phyloP scores from a whole-genome alignment of 2,329 filamentous ascomycete genomes.

The Thielaviopsis ethacetica region DNA sequence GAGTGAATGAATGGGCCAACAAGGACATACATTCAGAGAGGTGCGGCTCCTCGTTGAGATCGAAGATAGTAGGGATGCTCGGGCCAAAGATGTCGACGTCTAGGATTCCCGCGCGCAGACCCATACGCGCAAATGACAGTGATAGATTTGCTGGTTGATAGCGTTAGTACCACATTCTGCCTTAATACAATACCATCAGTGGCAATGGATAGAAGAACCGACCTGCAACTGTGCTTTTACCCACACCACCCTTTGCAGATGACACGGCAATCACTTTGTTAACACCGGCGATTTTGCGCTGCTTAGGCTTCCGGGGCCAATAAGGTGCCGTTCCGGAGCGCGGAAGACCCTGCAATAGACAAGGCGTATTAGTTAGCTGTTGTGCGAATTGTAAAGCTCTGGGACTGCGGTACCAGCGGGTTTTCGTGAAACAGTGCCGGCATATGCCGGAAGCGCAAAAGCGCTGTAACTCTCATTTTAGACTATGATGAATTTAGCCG shows the following conservation, averaged over 20 bases:
- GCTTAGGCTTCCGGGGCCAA: slow-evolving; percentile 62
- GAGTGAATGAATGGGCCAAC: not conserved
- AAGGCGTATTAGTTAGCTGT: not conserved
- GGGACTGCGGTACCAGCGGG: slow-evolving; percentile 44
- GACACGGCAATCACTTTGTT: slow-evolving; percentile 91
- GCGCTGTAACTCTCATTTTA: slow-evolving; percentile 17
- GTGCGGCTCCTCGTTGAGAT: slow-evolving; percentile 63
- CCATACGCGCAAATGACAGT: slow-evolving; percentile 66
- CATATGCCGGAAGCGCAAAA: slow-evolving; percentile 25
- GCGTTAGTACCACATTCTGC: too few species aligned
- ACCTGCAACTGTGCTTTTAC: slow-evolving; percentile 88
- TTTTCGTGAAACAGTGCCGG: slow-evolving; percentile 55
- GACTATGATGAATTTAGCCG: not conserved
- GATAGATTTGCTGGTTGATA: slow-evolving; percentile 53
- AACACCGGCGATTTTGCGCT: slow-evolving; percentile 67
- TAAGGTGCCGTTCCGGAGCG: slow-evolving; percentile 43
- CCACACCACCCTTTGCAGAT: slow-evolving; percentile 94
- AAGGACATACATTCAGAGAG: slow-evolving; percentile 48
- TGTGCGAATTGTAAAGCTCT: not conserved
- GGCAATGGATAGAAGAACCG: slow-evolving; percentile 13
- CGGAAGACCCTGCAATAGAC: slow-evolving; percentile 54
- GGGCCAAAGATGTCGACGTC: slow-evolving; percentile 97
- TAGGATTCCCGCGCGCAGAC: slow-evolving; percentile 70
- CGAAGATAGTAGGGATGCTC: slow-evolving; percentile 78
- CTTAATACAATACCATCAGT: not conserved